A percentile compares a stretch with the other conserved stretches of the same genome.
These are phyloP conservation scores for Lithospermum erythrorhizon DNA, from an alignment of 257 asterid species.

Conservation along the genomic window DNA sequence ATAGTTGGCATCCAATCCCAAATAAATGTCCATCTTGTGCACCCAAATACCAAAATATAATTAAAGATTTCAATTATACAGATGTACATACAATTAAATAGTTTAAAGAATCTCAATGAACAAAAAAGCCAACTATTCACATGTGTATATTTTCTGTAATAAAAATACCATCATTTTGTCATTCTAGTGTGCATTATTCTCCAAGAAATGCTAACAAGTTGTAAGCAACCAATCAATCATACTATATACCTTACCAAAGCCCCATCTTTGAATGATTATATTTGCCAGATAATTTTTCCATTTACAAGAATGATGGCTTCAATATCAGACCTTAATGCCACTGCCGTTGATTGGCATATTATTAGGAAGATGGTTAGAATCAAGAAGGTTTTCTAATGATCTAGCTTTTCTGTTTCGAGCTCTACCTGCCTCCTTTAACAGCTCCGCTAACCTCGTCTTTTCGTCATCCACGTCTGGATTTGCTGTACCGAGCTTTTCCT, in stretches of 20 bases:
- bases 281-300: constrained; percentile 17
- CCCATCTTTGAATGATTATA: constrained; percentile 23
- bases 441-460: constrained; percentile 77
- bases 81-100: constrained; percentile 13
- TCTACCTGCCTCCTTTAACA: constrained; percentile 71
- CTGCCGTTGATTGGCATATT: constrained; percentile 18
- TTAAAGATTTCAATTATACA: constrained; percentile 2
- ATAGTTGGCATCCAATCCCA: no score
- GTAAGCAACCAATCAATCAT: constrained; percentile 30
- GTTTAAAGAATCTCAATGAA: constrained; percentile 11
- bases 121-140: constrained; percentile 10
- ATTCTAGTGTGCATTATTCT: constrained; percentile 19
- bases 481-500: constrained; percentile 98
- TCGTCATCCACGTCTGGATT: constrained; percentile 91
- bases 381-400: constrained; percentile 70
- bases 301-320: constrained; percentile 26
- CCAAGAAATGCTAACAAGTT: constrained; percentile 21
- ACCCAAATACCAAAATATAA: not conserved
- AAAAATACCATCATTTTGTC: constrained; percentile 2
- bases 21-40: no score
- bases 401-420: constrained; percentile 63
- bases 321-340: constrained; percentile 44
- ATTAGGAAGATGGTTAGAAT: constrained; percentile 40
- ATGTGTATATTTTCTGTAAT: not conserved
- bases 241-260: constrained; percentile 23